Percentiles rank a stretch among this genome's conserved stretches.
These are phyloP conservation scores for Fusarium hostae DNA, from an alignment of 2,329 filamentous ascomycete genomes.

Conservation along the genomic window DNA sequence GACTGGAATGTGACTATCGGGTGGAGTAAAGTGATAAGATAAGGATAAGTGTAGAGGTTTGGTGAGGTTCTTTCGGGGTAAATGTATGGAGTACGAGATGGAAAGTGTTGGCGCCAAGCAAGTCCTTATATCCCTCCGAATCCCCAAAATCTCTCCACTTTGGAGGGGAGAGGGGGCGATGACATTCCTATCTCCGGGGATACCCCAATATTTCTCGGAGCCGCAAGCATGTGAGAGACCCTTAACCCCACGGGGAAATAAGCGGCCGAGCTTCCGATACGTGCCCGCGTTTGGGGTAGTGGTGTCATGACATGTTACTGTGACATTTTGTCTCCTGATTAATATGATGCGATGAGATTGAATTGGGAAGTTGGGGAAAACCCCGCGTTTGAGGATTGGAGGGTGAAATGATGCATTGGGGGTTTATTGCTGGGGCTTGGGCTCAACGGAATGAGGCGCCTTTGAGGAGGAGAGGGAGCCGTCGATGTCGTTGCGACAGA, in stretches of 20 bases:
- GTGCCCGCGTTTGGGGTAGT: constrained; percentile 22
- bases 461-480: not conserved
- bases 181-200: not conserved
- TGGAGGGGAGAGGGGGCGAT: not conserved
- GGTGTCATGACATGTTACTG: not conserved
- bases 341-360: not conserved
- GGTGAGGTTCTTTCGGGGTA: accelerated
- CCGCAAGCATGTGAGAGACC: constrained; percentile 22
- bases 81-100: accelerated
- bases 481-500: accelerated
- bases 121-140: not conserved
- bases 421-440: not conserved
- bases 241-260: constrained; percentile 21
- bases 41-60: accelerated
- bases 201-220: constrained; percentile 19
- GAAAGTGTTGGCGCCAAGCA: not conserved
- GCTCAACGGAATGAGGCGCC: accelerated
- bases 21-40: not conserved
- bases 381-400: not conserved
- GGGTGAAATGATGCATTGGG: not conserved
- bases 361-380: not conserved
- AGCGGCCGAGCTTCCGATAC: constrained; percentile 24
- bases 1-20: not conserved
- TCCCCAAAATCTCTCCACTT: constrained; percentile 2
- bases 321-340: constrained; percentile 16